These are phyloP conservation scores for Acer yangbiense DNA, from an alignment of 345 rosid genomes.

Conservation along the genomic window DNA sequence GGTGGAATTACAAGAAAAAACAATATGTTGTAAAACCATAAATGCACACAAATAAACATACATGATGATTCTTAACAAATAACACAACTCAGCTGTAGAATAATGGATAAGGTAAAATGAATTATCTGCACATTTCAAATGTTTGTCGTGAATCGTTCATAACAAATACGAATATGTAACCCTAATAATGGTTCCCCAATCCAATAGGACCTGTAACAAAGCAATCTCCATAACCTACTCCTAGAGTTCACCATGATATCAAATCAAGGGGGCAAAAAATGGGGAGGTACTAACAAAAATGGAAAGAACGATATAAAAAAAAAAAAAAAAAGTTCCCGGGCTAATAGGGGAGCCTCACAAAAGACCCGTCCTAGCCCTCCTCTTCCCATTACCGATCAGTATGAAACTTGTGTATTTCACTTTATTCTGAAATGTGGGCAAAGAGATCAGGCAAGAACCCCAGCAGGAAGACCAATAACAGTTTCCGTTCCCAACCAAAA, in stretches of 20 bases:
- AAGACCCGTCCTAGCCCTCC: slow-evolving; percentile 30
- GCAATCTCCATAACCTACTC: slow-evolving; percentile 51
- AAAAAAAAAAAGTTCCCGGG: slow-evolving; percentile 15
- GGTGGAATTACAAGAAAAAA: neutral
- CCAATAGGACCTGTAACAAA: slow-evolving; percentile 48
- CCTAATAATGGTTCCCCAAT: slow-evolving; percentile 45
- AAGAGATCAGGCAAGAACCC: slow-evolving; percentile 37
- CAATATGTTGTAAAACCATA: neutral
- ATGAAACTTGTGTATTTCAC: slow-evolving; percentile 21
- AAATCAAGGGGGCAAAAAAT: slow-evolving; percentile 18
- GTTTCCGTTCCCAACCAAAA: slow-evolving; percentile 42
- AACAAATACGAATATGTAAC: slow-evolving; percentile 39
- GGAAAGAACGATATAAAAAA: slow-evolving; percentile 15
- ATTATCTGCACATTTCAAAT: slow-evolving; percentile 55
- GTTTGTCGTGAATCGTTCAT: slow-evolving; percentile 43
- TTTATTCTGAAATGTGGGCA: slow-evolving; percentile 36
- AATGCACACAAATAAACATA: neutral
- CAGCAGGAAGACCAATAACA: slow-evolving; percentile 38
- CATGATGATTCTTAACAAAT: neutral
- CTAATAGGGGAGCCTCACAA: slow-evolving; percentile 29
- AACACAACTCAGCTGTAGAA: neutral
- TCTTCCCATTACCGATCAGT: slow-evolving; percentile 35
- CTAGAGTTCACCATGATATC: slow-evolving; percentile 42
- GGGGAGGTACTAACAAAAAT: slow-evolving; percentile 31
- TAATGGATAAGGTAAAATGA: slow-evolving; percentile 18